Conservation (phyloP, 1,284 basidiomycete species). For the Xanthoconium separans region DNA sequence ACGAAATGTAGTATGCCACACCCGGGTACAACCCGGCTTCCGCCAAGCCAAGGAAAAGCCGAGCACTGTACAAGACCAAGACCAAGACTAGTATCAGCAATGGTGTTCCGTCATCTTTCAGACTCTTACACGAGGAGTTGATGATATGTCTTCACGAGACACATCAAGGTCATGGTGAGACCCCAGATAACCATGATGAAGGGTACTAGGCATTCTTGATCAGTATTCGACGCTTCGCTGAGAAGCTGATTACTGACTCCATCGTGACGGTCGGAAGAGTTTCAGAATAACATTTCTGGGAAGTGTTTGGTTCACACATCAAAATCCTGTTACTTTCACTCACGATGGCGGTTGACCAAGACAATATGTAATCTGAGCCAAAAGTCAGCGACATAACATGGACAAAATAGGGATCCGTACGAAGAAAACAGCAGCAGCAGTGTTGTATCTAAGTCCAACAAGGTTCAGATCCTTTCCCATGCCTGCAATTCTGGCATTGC, state of each 20-base stretch:
- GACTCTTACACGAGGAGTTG: conserved; percentile 29
- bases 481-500: conserved; percentile 37
- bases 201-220: conserved; percentile 33
- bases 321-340: conserved; percentile 12
- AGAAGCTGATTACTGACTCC: conserved; percentile 33
- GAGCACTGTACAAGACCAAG: no score
- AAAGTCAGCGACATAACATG: no score
- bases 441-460: conserved; percentile 42
- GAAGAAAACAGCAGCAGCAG: conserved; percentile 46
- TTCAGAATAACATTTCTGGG: conserved; percentile 44
- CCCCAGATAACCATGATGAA: conserved; percentile 49
- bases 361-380: conserved; percentile 45
- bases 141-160: conserved; percentile 33
- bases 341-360: conserved; percentile 47
- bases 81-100: no score
- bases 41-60: conserved; percentile 34
- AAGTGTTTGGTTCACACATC: neutral
- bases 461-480: conserved; percentile 41
- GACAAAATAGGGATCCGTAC: no score
- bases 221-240: neutral
- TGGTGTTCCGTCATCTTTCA: no score
- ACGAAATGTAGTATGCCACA: conserved; percentile 14
- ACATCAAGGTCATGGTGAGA: conserved; percentile 38
- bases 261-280: conserved; percentile 43
- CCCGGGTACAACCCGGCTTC: conserved; percentile 15